These are phyloP conservation scores for Xylaria sp. DNA, from an alignment of 2,329 filamentous ascomycete genomes.

Conservation along the genomic window DNA sequence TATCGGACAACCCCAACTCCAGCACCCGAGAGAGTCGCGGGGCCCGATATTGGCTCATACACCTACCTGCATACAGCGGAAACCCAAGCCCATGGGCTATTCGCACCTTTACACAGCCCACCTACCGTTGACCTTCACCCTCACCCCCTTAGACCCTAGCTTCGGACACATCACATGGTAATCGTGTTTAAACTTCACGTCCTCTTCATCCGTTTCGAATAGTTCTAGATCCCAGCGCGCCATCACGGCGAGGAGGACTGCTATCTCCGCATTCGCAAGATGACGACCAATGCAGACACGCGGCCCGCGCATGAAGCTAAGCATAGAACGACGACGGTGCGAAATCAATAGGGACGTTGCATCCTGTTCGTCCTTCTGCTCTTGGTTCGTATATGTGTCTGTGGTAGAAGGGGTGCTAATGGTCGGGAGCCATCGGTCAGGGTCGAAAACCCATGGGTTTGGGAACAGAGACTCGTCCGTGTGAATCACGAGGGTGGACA, in stretches of 20 bases:
- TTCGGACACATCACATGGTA: background rate
- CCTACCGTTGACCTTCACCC: background rate
- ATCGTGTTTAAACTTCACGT: background rate
- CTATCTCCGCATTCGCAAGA: background rate
- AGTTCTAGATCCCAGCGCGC: background rate
- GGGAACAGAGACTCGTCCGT: background rate
- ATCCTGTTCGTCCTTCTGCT: too few species aligned
- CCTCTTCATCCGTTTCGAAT: background rate
- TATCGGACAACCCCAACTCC: constrained; percentile 12
- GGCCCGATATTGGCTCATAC: background rate
- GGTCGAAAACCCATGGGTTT: background rate
- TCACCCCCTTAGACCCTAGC: background rate
- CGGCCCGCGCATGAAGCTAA: background rate
- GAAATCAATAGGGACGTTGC: background rate
- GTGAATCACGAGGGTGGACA: background rate
- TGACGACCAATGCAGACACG: background rate
- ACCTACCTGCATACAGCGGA: background rate
- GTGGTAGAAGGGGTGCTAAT: background rate
- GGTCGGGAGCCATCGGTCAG: background rate
- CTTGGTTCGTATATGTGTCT: too few species aligned
- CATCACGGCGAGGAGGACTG: background rate
- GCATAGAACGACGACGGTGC: background rate
- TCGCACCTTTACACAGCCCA: too few species aligned
- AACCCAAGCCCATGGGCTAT: too few species aligned
- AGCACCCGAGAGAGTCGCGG: background rate